Evolutionary conservation across 805 yeast species (phyloP), one percentile per base, ranked within the genome.

Genomic region (Candida sonorensis): DNA sequence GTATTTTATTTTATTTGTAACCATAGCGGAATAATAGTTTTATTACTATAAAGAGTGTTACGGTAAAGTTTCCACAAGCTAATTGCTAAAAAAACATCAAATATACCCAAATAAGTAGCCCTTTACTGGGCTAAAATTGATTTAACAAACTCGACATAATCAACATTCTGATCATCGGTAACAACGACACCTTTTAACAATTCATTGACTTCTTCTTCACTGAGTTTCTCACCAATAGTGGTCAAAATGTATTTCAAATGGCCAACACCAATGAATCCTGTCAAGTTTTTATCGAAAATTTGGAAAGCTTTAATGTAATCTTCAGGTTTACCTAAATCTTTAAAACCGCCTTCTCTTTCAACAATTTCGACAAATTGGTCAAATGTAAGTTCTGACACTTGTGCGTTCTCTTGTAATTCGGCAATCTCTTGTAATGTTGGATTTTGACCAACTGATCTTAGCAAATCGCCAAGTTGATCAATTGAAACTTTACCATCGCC

Each of bases 371-470:
- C 75, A 60, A 82, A 86, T 11, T 85, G 75, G 37, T 79, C 88
- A 45, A 78, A 86, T 50, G 81, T 85, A 44, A 85, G 66, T 41
- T 71, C 79, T 7, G 43, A 29, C 12, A 31, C 25, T 22, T 40
- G 41, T 18, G 39, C 38, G 3, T 45, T 16, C 31, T 59, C 58
- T 53, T 73, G 75, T 32, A 79, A 59, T 36, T 75, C 77, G 18
- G 73, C 64, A 41, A 87, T 82, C 62, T 87, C 95, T 15, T 88
- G 82, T 50, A 86, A 72, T 4, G 98, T 88, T 42, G 99, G 99
- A 66, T 92, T 92, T 67, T 90, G 97, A 24, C 98, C 99, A 39
- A 92, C 88, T 2, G 98, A 97, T 57, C 99, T 76, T 39, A 92
- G 72, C 47, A 92, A 72, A 54, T 92, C 98, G 22, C 97, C 98